Percentiles rank a stretch among this genome's conserved stretches.
Conservation (phyloP, 768 basidiomycete genomes). For the Aureoboletus auriporus region DNA sequence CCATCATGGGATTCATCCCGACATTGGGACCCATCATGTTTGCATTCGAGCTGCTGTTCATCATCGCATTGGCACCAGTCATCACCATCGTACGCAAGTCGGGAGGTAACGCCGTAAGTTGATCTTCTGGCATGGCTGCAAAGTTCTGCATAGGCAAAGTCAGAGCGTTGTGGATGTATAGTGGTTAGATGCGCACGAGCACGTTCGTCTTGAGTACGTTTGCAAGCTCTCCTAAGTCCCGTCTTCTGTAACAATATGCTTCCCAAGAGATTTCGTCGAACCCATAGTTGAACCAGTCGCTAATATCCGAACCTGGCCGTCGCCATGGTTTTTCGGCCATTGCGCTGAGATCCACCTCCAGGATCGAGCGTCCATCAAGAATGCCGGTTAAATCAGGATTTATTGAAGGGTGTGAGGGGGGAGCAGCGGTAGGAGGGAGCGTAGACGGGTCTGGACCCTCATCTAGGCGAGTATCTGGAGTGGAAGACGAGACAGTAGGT, state of each 20-base stretch:
- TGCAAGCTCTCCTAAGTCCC: conserved; percentile 76
- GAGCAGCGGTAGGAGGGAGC: conserved; percentile 64
- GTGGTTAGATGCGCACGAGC: conserved; percentile 48
- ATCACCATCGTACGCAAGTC: conserved; percentile 87
- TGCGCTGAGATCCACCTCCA: conserved; percentile 76
- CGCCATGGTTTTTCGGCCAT: conserved; percentile 89
- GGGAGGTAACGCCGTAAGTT: conserved; percentile 69
- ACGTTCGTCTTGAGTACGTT: conserved; percentile 80
- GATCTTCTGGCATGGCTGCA: conserved; percentile 78
- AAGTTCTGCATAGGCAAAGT: conserved; percentile 53
- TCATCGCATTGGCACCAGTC: conserved; percentile 75
- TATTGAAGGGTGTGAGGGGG: conserved; percentile 76
- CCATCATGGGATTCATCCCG: conserved; percentile 73
- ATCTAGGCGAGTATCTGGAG: conserved; percentile 26
- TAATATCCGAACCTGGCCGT: conserved; percentile 84
- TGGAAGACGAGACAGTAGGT: conserved; percentile 15
- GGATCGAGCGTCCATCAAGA: conserved; percentile 72
- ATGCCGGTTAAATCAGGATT: conserved; percentile 64
- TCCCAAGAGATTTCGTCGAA: conserved; percentile 98
- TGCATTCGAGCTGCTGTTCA: conserved; percentile 54
- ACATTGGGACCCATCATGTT: conserved; percentile 51
- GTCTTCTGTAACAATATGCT: conserved; percentile 80
- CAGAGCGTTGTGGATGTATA: not conserved
- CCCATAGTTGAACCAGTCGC: conserved; percentile 99
- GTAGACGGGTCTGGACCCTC: conserved; percentile 60